Base-by-base conservation (phyloP, 352 stramenopile genomes). In the Phytophthora hybrid region DNA sequence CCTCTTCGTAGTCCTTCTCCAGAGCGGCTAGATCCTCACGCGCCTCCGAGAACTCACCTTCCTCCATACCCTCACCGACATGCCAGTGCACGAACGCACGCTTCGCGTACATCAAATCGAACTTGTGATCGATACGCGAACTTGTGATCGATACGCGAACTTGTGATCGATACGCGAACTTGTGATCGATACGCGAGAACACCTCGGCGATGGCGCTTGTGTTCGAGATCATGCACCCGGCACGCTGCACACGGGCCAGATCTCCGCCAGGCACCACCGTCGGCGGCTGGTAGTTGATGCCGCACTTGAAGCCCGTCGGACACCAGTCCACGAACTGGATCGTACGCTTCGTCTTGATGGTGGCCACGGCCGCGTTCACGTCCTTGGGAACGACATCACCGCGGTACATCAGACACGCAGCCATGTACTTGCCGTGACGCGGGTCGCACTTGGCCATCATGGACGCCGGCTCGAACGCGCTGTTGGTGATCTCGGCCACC, bases 161-260 rank as follows among this genome's bases (percentile, higher is more conserved):
- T n/a, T n/a, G n/a, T n/a, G n/a, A n/a, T n/a, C n/a, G n/a, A n/a
- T n/a, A n/a, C n/a, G n/a, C 97, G 82, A 99, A 99, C 93, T 99
- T 99, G 93, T 99, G 96, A 72, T 99, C 97, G 76, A 99, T 99
- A 68, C 98, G 94, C 9, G 88, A 98, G 66, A 99, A 98, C 31
- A 99, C 98, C 81, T 99, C 98, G 54, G 96, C 97, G 78, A 99
- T 99, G 63, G 98, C 98, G 37, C 96, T 99, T 56, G 97, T 99
- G 92, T 99, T 99, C 61, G 96, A 98, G 79, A 99, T 98, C 97
- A 99, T 99, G 86, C 96, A 99, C 74, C 99, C 97, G 26, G 98
- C 98, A 70, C 98, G 97, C 85, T 99, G 97, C 63, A 99, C 97
- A 62, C 96, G 93, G 18, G 97, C 97, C 64, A 99, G 85, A 81